These are phyloP conservation scores for Ophiostoma himal-ulmi DNA, from an alignment of 2,329 filamentous ascomycete species.

Conservation along the genomic window DNA sequence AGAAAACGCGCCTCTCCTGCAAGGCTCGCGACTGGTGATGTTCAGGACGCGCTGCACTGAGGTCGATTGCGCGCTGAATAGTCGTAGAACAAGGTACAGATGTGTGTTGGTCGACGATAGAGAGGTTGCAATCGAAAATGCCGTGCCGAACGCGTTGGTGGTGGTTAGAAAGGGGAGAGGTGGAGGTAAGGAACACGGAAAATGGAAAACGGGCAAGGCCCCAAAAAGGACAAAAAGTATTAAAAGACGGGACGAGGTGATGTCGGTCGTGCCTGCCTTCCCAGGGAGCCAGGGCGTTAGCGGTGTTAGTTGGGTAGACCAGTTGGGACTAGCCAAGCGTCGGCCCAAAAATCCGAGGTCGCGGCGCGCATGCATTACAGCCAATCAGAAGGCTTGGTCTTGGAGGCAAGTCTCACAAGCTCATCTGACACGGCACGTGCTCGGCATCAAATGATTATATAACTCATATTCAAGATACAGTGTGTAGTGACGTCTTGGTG, in stretches of 20 bases:
- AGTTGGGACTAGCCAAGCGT: neutral
- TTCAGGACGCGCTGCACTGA: slow-evolving; percentile 6
- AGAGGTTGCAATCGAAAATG: neutral
- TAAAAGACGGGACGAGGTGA: neutral
- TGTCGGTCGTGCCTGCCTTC: slow-evolving; percentile 12
- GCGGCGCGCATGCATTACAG: neutral
- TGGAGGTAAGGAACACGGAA: slow-evolving; percentile 10
- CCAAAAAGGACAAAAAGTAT: neutral
- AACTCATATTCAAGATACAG: neutral
- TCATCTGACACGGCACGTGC: neutral
- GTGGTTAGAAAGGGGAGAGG: neutral
- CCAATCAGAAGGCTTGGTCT: neutral
- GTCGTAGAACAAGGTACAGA: neutral
- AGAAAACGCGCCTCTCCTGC: slow-evolving; percentile 21
- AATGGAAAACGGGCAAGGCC: slow-evolving; percentile 12
- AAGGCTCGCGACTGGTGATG: slow-evolving; percentile 8
- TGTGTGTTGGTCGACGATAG: neutral
- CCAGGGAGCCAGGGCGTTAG: slow-evolving; percentile 1
- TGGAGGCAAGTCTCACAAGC: neutral
- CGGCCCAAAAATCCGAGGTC: neutral
- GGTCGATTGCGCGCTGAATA: slow-evolving; percentile 16
- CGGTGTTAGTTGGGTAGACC: slow-evolving; percentile 6
- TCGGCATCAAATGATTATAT: neutral
- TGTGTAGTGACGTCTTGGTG: slow-evolving; percentile 11
- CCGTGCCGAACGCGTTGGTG: slow-evolving; percentile 13